Base-by-base conservation (phyloP, 2,329 filamentous ascomycete genomes). In the Phaeosphaeriaceae sp. region DNA sequence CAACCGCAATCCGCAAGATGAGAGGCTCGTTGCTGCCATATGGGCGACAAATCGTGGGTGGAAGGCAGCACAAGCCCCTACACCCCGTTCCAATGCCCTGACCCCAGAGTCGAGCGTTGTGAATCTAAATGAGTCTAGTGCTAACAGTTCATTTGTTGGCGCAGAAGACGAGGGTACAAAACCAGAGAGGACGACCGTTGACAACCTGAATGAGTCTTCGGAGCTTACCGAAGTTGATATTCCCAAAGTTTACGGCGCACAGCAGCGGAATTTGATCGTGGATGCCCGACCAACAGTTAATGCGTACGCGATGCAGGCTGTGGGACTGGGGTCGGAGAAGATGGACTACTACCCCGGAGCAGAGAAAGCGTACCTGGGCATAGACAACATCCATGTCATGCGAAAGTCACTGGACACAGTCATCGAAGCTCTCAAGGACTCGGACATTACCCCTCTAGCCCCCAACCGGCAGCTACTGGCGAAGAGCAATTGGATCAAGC, bases 351-450 rank as follows among this genome's bases (percentile, higher is more conserved):
- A 99, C 81, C 92, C 91, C 61, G 94, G 94, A 71, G 93, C 93
- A 17, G 90, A 90, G 59, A 97, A 97, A 78, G 90, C 91, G 28
- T 99, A 96, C 74, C 85, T 99, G 56, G 95, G 92, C 63, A 99
- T 99, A 71, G 94, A 96, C 77, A 99, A 99, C 75, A 98, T 99
- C 60, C 95, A 99, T 73, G 93, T 97, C 62, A 99, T 99, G 95
- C 87, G 95, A 57, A 91, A 91, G 61, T 98, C 94, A 1, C 83
- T 99, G 32, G 89, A 91, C 68, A 94, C 90, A 67, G 91, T 99
- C 21, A 84, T 97, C 54, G 94, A 97, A 63, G 91, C 93, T 2
- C 82, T 99, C 71, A 97, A 97, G 74, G 94, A 98, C 68, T 92
- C 93, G 1, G 95, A 99, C 76, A 85, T 97, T 26, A 91, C 92